Conservation (phyloP, 108 stramenopile species). For the Cylindrotheca closterium region DNA sequence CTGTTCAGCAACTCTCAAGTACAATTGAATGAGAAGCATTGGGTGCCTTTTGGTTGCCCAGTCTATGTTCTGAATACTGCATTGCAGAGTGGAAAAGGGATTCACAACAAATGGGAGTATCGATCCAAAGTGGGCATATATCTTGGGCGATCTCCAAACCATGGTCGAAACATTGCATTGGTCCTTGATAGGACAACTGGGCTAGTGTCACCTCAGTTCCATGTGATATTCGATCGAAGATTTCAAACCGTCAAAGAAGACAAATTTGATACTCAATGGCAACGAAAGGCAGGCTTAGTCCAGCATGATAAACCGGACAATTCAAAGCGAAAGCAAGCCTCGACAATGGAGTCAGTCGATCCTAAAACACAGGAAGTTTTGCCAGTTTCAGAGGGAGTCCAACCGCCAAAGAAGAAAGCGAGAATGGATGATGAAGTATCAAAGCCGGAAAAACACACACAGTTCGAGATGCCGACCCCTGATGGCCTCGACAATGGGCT, state of each 20-base stretch:
- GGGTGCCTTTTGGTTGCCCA: slow-evolving; percentile 36
- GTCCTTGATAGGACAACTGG: slow-evolving; percentile 25
- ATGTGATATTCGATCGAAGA: no score
- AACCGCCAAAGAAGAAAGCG: background rate
- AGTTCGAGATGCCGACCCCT: no score
- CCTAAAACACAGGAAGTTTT: background rate
- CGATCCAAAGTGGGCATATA: no score
- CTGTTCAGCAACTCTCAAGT: slow-evolving; percentile 20
- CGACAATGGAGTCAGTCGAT: background rate
- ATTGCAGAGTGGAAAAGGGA: slow-evolving; percentile 2
- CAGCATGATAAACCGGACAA: background rate
- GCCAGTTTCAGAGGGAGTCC: background rate
- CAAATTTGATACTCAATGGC: no score
- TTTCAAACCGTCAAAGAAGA: slow-evolving; percentile 12
- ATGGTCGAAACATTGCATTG: background rate
- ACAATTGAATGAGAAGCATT: slow-evolving; percentile 5
- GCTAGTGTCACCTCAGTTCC: slow-evolving; percentile 27
- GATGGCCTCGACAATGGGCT: no score
- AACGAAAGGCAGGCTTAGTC: slow-evolving; percentile 6
- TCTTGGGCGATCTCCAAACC: slow-evolving; percentile 21
- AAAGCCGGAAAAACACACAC: no score
- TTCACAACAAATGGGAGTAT: slow-evolving; percentile 31
- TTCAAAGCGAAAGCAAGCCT: background rate
- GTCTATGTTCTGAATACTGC: slow-evolving; percentile 11
- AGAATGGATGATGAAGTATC: background rate